Evolutionary conservation across 2,329 filamentous ascomycete genomes (phyloP).

Genomic region (Sporothrix humicola): DNA sequence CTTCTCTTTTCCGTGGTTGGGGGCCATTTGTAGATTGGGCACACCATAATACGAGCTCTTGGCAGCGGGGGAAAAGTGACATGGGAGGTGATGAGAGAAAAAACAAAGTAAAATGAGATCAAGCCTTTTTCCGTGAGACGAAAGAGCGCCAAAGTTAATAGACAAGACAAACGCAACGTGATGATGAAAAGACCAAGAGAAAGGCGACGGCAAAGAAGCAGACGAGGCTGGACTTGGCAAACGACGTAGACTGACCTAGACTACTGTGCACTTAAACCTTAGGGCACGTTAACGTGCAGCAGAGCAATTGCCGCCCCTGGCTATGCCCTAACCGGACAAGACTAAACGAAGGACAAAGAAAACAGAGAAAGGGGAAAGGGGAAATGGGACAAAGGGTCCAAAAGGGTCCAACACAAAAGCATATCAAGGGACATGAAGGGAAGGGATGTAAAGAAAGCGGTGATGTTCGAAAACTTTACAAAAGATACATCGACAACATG

Average conservation of each 20-base stretch:
- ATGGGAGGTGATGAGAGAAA: background rate
- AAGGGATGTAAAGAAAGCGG: background rate
- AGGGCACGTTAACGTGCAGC: background rate
- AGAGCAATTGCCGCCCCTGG: background rate
- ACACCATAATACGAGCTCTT: background rate
- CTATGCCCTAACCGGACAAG: slow-evolving; percentile 20
- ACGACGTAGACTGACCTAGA: no score
- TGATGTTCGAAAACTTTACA: no score
- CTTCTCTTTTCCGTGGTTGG: background rate
- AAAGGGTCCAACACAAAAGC: background rate
- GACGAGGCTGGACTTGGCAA: background rate
- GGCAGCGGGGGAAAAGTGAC: background rate
- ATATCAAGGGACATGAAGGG: background rate
- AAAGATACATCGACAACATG: no score
- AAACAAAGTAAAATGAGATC: background rate
- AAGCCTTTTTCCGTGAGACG: background rate
- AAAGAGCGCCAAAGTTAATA: background rate
- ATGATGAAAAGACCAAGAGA: no score
- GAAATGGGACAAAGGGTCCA: background rate
- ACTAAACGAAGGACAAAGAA: background rate
- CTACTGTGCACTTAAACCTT: background rate
- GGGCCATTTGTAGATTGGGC: background rate
- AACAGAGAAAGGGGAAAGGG: background rate
- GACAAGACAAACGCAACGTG: background rate
- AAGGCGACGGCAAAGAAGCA: background rate